A percentile compares a stretch with the other conserved stretches of the same genome.
Evolutionary conservation across 768 basidiomycete genomes (phyloP).

Genomic region (Phlegmacium glaucopus): DNA sequence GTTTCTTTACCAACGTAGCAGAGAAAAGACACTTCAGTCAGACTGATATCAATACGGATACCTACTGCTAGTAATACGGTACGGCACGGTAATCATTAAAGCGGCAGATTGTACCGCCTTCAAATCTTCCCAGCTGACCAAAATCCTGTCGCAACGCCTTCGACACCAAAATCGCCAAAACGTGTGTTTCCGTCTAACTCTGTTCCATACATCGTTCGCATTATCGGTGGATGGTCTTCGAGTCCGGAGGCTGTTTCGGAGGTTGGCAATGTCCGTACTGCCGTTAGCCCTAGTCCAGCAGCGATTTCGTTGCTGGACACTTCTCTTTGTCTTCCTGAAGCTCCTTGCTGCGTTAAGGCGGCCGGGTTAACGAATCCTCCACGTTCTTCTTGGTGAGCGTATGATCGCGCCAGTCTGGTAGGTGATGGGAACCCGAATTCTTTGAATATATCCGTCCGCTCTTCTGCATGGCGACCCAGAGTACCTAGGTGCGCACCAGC

Average conservation of each 20-base stretch:
- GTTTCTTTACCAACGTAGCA: too few relatives aligned
- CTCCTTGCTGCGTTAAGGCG: conserved; percentile 27
- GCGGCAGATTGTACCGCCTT: conserved; percentile 7
- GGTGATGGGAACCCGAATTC: conserved; percentile 43
- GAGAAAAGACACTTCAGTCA: too few relatives aligned
- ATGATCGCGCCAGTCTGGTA: conserved; percentile 32
- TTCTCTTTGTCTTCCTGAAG: conserved; percentile 23
- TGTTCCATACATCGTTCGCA: conserved; percentile 81
- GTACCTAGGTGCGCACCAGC: conserved; percentile 27
- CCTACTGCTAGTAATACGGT: too few relatives aligned
- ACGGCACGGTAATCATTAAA: too few relatives aligned
- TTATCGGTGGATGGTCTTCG: conserved; percentile 37
- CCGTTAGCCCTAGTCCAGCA: conserved; percentile 39
- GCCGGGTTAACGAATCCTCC: conserved; percentile 39
- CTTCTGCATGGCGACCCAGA: conserved; percentile 26
- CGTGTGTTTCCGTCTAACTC: conserved; percentile 80
- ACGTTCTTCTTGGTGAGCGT: conserved; percentile 25
- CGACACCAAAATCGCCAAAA: conserved; percentile 81
- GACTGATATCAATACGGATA: too few relatives aligned
- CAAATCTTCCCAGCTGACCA: conserved; percentile 55
- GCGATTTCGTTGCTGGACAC: conserved; percentile 45
- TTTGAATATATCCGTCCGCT: conserved; percentile 44
- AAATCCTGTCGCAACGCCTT: conserved; percentile 71
- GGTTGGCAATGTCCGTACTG: conserved; percentile 28
- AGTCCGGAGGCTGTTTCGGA: conserved; percentile 20